Percentiles rank a stretch among this genome's conserved stretches.
phyloP scores from a whole-genome alignment of 2,329 filamentous ascomycete genomes.

The Elsinoe necatrix region DNA sequence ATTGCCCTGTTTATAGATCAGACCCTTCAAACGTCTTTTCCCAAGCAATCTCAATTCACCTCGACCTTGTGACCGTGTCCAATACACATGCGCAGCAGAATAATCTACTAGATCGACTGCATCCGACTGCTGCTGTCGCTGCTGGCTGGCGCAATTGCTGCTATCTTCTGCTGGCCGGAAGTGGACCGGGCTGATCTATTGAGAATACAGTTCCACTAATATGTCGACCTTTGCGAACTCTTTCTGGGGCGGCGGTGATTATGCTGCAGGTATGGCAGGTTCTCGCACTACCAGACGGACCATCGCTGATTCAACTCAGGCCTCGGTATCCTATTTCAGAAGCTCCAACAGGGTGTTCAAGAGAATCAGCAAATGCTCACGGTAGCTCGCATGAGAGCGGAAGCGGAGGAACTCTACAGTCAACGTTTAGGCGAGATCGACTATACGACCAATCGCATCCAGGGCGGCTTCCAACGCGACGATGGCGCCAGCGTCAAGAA shows the following conservation, averaged over 20 bases:
- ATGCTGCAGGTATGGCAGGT: constrained; percentile 12
- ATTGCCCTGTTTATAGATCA: not conserved
- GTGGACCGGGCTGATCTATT: not conserved
- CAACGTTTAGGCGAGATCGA: constrained; percentile 73
- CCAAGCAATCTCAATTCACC: not conserved
- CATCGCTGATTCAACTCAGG: constrained; percentile 34
- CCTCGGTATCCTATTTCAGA: constrained; percentile 86
- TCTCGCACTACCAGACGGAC: constrained; percentile 17
- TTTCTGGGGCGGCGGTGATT: constrained; percentile 17
- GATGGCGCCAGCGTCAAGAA: constrained; percentile 95
- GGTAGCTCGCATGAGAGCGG: constrained; percentile 85
- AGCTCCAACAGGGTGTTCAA: constrained; percentile 90
- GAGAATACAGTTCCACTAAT: no score
- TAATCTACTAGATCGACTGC: not conserved
- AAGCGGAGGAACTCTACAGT: constrained; percentile 87
- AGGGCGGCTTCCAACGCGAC: constrained; percentile 77
- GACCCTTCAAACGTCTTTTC: not conserved
- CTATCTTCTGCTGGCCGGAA: constrained; percentile 2
- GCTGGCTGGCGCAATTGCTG: not conserved
- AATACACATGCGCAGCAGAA: not conserved
- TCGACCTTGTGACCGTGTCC: not conserved
- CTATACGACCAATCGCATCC: constrained; percentile 69
- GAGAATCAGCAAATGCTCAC: constrained; percentile 93
- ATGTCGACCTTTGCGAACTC: constrained; percentile 15
- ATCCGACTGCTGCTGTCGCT: not conserved